Conservation (phyloP, 2,329 filamentous ascomycete species). For the Elsinoe arachidis region DNA sequence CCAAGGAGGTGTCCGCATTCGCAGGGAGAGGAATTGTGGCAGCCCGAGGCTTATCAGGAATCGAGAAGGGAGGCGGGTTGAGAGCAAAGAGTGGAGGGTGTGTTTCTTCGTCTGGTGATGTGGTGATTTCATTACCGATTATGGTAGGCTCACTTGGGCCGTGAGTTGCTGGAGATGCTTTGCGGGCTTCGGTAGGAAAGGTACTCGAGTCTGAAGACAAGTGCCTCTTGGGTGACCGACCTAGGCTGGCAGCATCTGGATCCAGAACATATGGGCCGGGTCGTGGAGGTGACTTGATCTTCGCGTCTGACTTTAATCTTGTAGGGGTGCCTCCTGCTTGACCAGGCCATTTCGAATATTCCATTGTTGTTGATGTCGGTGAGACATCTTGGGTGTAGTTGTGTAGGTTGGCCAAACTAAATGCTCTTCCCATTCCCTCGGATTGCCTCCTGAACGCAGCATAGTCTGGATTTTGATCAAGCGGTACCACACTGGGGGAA, state of each 20-base stretch:
- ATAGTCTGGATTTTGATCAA: slow-evolving; percentile 73
- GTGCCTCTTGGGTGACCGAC: slow-evolving; percentile 40
- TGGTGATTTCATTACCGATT: neutral
- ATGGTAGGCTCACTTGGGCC: slow-evolving; percentile 21
- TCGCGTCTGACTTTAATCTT: slow-evolving; percentile 30
- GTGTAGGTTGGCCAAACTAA: slow-evolving; percentile 34
- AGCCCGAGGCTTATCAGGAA: slow-evolving; percentile 29
- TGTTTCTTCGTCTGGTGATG: slow-evolving; percentile 24
- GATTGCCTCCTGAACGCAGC: slow-evolving; percentile 68
- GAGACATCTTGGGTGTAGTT: slow-evolving; percentile 32
- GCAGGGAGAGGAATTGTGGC: slow-evolving; percentile 36
- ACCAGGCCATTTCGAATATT: neutral
- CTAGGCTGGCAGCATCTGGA: slow-evolving; percentile 22
- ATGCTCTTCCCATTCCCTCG: slow-evolving; percentile 48
- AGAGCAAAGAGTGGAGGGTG: slow-evolving; percentile 19
- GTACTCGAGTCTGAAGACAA: slow-evolving; percentile 37
- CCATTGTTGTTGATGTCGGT: slow-evolving; percentile 18
- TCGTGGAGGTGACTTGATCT: slow-evolving; percentile 32
- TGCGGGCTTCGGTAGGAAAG: slow-evolving; percentile 35
- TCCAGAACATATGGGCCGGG: slow-evolving; percentile 21
- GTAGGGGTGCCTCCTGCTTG: slow-evolving; percentile 15
- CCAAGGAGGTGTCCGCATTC: slow-evolving; percentile 28
- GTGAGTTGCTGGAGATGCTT: slow-evolving; percentile 40
- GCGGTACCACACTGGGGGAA: slow-evolving; percentile 59
- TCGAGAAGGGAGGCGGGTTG: slow-evolving; percentile 14